These are phyloP conservation scores for Epicoccum nigrum DNA, from an alignment of 2,329 filamentous ascomycete genomes.

Conservation along the genomic window DNA sequence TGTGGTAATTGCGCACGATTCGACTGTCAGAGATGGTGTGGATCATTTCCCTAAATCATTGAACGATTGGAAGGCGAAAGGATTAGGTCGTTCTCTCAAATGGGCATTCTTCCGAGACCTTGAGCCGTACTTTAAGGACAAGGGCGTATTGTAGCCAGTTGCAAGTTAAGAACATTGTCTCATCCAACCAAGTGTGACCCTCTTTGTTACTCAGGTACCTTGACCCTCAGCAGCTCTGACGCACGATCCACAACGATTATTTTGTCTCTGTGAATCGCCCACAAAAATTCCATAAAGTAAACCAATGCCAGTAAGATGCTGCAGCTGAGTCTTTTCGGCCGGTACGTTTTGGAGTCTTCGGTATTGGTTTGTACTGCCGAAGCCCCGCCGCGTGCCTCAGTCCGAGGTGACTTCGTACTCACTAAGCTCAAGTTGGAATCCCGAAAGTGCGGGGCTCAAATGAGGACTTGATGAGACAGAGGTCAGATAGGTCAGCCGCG, in stretches of 20 bases:
- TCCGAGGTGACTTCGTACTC: neutral
- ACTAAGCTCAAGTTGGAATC: constrained; percentile 6
- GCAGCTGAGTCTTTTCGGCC: too few relatives aligned
- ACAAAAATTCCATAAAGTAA: too few relatives aligned
- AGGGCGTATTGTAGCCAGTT: constrained; percentile 5
- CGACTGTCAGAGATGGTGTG: constrained; percentile 30
- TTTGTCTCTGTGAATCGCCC: too few relatives aligned
- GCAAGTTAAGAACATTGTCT: too few relatives aligned
- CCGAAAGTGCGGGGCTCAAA: constrained; percentile 2
- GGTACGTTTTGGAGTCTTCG: too few relatives aligned
- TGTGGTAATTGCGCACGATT: constrained; percentile 38
- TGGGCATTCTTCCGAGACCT: constrained; percentile 37
- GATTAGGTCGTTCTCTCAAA: constrained; percentile 28
- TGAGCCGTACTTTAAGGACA: constrained; percentile 25
- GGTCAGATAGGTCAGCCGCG: neutral
- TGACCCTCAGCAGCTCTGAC: too few relatives aligned
- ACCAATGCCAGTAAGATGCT: too few relatives aligned
- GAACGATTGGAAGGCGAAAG: constrained; percentile 35
- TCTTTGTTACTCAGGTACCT: too few relatives aligned
- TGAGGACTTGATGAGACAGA: neutral
- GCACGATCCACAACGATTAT: too few relatives aligned
- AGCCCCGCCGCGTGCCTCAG: neutral
- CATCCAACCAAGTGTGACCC: too few relatives aligned
- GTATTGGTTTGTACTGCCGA: too few relatives aligned
- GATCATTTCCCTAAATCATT: constrained; percentile 31